A percentile compares a stretch with the other conserved stretches of the same genome.
phyloP scores from a whole-genome alignment of 106 monocot species.

The Platanthera zijinensis region DNA sequence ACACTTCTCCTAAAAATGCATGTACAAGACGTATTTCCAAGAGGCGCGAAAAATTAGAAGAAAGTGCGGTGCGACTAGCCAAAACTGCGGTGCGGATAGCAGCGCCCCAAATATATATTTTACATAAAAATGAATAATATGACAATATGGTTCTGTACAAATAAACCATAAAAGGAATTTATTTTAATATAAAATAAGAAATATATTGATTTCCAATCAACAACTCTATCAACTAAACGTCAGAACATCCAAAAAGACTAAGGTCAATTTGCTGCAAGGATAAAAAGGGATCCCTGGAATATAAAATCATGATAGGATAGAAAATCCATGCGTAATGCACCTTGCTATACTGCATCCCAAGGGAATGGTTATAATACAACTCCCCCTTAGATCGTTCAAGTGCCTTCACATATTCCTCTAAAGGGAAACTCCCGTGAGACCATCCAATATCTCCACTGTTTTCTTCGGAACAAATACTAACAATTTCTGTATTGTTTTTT shows the following conservation, averaged over 20 bases:
- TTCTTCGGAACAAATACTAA: constrained; percentile 62
- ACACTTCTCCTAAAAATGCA: too few species aligned
- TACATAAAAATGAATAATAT: too few species aligned
- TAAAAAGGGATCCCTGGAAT: not conserved
- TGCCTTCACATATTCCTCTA: constrained; percentile 97
- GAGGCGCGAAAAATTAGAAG: too few species aligned
- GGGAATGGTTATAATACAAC: constrained; percentile 75
- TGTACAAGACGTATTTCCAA: too few species aligned
- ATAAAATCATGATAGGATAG: not conserved
- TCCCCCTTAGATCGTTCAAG: constrained; percentile 85
- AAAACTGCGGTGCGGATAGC: too few species aligned
- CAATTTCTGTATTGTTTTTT: constrained; percentile 38
- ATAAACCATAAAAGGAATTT: too few species aligned
- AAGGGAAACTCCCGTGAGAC: constrained; percentile 68
- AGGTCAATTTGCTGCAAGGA: not conserved
- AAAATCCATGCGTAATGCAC: constrained; percentile 21
- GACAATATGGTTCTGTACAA: too few species aligned
- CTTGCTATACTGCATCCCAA: constrained; percentile 93
- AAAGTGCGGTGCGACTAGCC: too few species aligned
- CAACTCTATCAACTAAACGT: constrained; percentile 1
- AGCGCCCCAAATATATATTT: too few species aligned
- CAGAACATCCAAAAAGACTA: not conserved
- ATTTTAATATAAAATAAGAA: not conserved
- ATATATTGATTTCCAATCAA: not conserved
- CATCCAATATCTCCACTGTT: constrained; percentile 50